Percentiles rank a stretch among this genome's conserved stretches.
Conservation (phyloP, 768 basidiomycete species). For the Suillus placidus region DNA sequence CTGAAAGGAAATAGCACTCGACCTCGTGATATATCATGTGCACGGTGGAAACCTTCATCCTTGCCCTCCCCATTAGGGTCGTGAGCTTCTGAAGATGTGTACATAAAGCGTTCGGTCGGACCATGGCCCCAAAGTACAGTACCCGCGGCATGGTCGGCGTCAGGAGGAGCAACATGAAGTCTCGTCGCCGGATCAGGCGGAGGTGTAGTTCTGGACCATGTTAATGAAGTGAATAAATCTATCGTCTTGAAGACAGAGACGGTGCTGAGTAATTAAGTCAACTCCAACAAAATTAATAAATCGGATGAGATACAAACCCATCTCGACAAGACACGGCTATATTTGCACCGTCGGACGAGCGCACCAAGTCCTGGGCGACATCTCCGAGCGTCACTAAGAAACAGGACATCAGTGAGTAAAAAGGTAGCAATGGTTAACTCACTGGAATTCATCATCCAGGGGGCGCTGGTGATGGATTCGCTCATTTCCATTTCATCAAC, state of each 20-base stretch:
- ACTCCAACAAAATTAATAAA: not conserved
- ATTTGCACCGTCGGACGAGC: slow-evolving; percentile 42
- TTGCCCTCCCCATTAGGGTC: not conserved
- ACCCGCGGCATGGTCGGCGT: slow-evolving; percentile 40
- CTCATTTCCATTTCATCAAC: slow-evolving; percentile 20
- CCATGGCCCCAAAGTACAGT: slow-evolving; percentile 56
- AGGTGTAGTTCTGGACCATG: slow-evolving; percentile 15
- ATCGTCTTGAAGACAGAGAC: slow-evolving; percentile 23
- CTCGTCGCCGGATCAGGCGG: slow-evolving; percentile 14
- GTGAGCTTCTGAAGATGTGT: slow-evolving; percentile 59
- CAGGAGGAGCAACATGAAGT: slow-evolving; percentile 20
- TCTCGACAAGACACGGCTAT: slow-evolving; percentile 40
- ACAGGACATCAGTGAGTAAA: slow-evolving; percentile 11
- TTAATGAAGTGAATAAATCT: slow-evolving; percentile 25
- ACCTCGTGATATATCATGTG: slow-evolving; percentile 44
- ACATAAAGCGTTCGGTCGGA: slow-evolving; percentile 42
- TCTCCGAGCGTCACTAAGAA: slow-evolving; percentile 25
- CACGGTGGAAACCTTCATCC: slow-evolving; percentile 49
- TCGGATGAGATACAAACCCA: slow-evolving; percentile 24
- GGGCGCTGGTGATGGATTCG: not conserved
- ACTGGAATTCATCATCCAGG: slow-evolving; percentile 21
- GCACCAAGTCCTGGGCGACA: slow-evolving; percentile 47
- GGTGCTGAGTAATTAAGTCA: slow-evolving; percentile 19
- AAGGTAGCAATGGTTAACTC: slow-evolving; percentile 11
- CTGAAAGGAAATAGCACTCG: slow-evolving; percentile 40